phyloP scores from a whole-genome alignment of 148 eudicot genomes.

The Rhododendron molle region DNA sequence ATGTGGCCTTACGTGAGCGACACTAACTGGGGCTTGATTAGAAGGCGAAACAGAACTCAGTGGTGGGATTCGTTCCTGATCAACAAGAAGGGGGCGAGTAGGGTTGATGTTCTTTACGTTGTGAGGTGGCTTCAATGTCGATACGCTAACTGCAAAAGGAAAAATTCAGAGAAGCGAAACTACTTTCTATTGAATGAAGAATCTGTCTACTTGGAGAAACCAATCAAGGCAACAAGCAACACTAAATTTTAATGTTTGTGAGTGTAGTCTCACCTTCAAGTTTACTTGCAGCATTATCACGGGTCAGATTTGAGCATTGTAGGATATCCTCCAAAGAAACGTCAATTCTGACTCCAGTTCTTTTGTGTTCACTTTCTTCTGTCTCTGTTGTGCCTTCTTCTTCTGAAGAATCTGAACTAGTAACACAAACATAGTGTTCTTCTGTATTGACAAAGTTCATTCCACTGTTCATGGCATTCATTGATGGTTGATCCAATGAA shows the following conservation, averaged over 20 bases:
- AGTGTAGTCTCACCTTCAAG: background rate
- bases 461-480: background rate
- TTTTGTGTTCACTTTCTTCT: background rate
- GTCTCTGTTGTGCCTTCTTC: background rate
- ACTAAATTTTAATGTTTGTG: background rate
- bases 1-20: background rate
- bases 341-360: background rate
- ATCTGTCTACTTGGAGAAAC: background rate
- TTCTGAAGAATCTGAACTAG: background rate
- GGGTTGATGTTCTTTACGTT: background rate
- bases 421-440: background rate
- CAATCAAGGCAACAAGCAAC: background rate
- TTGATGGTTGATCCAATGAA: background rate
- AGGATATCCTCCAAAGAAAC: background rate
- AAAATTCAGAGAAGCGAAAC: background rate
- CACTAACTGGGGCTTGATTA: background rate
- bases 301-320: background rate
- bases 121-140: background rate
- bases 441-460: background rate
- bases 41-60: background rate
- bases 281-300: background rate
- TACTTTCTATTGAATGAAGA: background rate
- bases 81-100: background rate
- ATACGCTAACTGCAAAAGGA: background rate
- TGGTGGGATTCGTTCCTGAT: background rate